phyloP scores from a whole-genome alignment of 768 basidiomycete genomes.

The Scleroderma citrinum region DNA sequence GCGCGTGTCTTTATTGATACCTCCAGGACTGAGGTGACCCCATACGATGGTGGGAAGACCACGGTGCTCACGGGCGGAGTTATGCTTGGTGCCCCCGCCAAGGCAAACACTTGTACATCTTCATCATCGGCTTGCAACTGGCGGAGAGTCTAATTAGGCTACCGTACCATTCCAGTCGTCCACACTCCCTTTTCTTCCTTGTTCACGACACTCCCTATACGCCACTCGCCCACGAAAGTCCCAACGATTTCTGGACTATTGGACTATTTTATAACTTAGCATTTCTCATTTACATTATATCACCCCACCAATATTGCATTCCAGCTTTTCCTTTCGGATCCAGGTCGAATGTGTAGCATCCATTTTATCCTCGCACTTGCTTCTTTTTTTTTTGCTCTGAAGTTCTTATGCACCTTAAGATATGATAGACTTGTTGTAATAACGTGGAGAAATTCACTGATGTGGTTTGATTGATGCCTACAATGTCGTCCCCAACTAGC shows the following conservation, averaged over 20 bases:
- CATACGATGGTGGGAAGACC: slow-evolving; percentile 85
- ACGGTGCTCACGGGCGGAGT: slow-evolving; percentile 84
- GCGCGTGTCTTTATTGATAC: slow-evolving; percentile 69
- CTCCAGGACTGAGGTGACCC: slow-evolving; percentile 72
- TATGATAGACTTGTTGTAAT: slow-evolving; percentile 30
- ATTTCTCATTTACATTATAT: slow-evolving; percentile 26
- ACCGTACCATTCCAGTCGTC: slow-evolving; percentile 6
- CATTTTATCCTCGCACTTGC: slow-evolving; percentile 6
- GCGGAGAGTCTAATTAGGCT: slow-evolving; percentile 46
- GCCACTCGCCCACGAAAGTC: slow-evolving; percentile 18
- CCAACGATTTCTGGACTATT: slow-evolving; percentile 23
- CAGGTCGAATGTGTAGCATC: slow-evolving; percentile 26
- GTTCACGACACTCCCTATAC: slow-evolving; percentile 11
- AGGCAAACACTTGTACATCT: slow-evolving; percentile 24
- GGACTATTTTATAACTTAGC: slow-evolving; percentile 28
- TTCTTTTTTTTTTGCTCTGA: slow-evolving; percentile 4
- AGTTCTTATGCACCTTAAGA: slow-evolving; percentile 9
- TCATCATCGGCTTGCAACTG: slow-evolving; percentile 37
- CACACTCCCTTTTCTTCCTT: slow-evolving; percentile 22
- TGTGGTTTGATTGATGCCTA: no score
- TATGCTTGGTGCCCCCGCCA: slow-evolving; percentile 62
- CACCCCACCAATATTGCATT: slow-evolving; percentile 25
- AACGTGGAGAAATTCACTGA: not conserved
- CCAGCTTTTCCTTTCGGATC: slow-evolving; percentile 16
- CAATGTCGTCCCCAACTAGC: no score